Evolutionary conservation across 768 basidiomycete genomes (phyloP), one percentile per base, ranked within the genome.

Genomic region (Rhodotorula paludigena): DNA sequence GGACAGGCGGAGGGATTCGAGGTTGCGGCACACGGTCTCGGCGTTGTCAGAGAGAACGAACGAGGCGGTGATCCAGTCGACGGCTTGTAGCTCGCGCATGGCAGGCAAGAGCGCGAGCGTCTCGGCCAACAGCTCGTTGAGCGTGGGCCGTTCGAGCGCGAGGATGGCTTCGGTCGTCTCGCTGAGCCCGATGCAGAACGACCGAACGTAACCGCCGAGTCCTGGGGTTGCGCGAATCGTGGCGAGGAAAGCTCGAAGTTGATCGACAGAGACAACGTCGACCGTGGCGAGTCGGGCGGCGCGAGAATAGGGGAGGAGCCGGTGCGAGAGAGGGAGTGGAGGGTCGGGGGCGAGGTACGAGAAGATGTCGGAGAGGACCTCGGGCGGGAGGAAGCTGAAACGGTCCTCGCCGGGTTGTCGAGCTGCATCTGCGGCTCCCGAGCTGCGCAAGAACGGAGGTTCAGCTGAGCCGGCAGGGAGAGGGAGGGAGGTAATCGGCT

Each of bases 281-380:
- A 71, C 57, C 6, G n/a, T 7, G 5, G 36, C 4, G 64, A 66
- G 59, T 2, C 23, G 41, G 16, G 60, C 41, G 16, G 53, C n/a
- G 32, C 69, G 64, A 28, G 53, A 60, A 53, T 63, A 56, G 16
- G 69, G 64, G 2, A 71, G 60, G 60, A 71, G 57, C 18, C 45
- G 38, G 23, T 48, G 60, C 9, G 54, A 66, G n/a, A 65, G 45
- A 4, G 64, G 44, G 1, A 39, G 28, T 2, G 62, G 62, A 23
- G 62, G 67, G 23, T 30, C 23, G 20, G 51, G 44, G 0, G 36
- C 16, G 38, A 63, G 44, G 15, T 45, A 5, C 8, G 18, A 0
- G 47, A 55, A 68, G 41, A 68, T 48, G 51, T 52, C 48, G 15
- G 53, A 32, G 32, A 63, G 36, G 53, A 68, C 60, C 53, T 68